Conservation (phyloP, 2,329 filamentous ascomycete species). For the Emergomyces pasteurianus region DNA sequence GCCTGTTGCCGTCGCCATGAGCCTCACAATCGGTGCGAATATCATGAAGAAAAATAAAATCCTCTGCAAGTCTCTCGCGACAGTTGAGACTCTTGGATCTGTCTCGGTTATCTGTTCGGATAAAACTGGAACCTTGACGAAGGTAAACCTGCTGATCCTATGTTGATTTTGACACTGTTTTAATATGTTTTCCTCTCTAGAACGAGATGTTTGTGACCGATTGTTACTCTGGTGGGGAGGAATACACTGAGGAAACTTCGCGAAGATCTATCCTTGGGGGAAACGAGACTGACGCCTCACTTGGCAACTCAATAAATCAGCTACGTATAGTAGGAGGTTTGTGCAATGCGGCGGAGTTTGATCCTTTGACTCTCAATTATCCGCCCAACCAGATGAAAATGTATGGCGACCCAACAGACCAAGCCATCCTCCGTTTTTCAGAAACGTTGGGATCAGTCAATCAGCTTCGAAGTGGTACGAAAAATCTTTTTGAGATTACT, state of each 20-base stretch:
- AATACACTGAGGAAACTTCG: constrained; percentile 42
- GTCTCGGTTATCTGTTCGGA: constrained; percentile 66
- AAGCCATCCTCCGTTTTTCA: constrained; percentile 60
- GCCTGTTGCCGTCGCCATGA: constrained; percentile 57
- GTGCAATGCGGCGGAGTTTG: constrained; percentile 67
- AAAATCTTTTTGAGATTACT: constrained; percentile 53
- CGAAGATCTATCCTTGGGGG: constrained; percentile 28
- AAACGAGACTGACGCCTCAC: constrained; percentile 13
- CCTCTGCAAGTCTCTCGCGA: constrained; percentile 68
- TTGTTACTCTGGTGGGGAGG: constrained; percentile 46
- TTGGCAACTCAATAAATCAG: constrained; percentile 40
- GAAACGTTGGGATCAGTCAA: constrained; percentile 51
- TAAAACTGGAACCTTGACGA: constrained; percentile 51
- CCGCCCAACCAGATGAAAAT: constrained; percentile 52
- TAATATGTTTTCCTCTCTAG: constrained; percentile 20
- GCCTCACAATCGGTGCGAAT: constrained; percentile 63
- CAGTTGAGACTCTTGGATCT: constrained; percentile 61
- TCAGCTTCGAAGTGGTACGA: constrained; percentile 51
- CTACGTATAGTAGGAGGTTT: constrained; percentile 51
- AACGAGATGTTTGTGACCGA: constrained; percentile 65
- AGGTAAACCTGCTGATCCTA: constrained; percentile 7
- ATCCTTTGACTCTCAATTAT: constrained; percentile 48
- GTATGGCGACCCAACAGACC: constrained; percentile 65
- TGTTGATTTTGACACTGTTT: not conserved
- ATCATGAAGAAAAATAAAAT: constrained; percentile 67